Evolutionary conservation across 306 rosid species (phyloP).

Genomic region (Acacia melanoxylon): DNA sequence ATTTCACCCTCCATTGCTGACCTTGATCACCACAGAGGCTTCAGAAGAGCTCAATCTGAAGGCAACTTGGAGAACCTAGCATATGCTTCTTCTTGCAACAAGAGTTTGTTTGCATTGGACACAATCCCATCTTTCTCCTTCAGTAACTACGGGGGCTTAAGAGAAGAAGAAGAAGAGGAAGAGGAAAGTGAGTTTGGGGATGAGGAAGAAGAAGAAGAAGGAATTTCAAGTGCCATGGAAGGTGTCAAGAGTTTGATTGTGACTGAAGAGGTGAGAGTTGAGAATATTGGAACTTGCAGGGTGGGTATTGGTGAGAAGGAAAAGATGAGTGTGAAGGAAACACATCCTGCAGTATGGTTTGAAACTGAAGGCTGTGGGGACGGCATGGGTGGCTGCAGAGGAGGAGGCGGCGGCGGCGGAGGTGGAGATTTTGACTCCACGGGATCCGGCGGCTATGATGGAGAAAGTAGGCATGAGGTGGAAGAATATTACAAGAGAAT

Average conservation of each 20-base stretch:
- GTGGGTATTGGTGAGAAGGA: constrained; percentile 34
- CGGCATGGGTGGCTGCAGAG: constrained; percentile 44
- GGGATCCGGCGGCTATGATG: constrained; percentile 54
- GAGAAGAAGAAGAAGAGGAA: constrained; percentile 57
- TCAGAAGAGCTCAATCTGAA: constrained; percentile 81
- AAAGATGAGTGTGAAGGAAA: constrained; percentile 37
- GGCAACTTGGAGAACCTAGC: constrained; percentile 69
- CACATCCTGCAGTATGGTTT: constrained; percentile 58
- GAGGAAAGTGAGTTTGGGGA: constrained; percentile 50
- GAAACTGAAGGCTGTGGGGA: constrained; percentile 48
- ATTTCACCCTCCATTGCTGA: constrained; percentile 67
- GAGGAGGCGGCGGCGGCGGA: constrained; percentile 29
- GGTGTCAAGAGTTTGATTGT: constrained; percentile 16
- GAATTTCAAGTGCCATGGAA: constrained; percentile 9
- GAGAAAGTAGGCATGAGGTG: constrained; percentile 43
- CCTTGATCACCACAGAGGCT: constrained; percentile 43
- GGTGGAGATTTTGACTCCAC: constrained; percentile 41
- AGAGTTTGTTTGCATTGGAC: constrained; percentile 38
- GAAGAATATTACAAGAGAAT: constrained; percentile 70
- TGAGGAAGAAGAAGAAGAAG: constrained; percentile 34
- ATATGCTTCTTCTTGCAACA: constrained; percentile 38
- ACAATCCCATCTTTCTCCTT: constrained; percentile 63
- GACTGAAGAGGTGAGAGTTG: constrained; percentile 35
- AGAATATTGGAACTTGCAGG: constrained; percentile 38
- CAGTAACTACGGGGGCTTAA: constrained; percentile 20